Evolutionary conservation across 148 eudicot genomes (phyloP).

Genomic region (Camellia japonica): DNA sequence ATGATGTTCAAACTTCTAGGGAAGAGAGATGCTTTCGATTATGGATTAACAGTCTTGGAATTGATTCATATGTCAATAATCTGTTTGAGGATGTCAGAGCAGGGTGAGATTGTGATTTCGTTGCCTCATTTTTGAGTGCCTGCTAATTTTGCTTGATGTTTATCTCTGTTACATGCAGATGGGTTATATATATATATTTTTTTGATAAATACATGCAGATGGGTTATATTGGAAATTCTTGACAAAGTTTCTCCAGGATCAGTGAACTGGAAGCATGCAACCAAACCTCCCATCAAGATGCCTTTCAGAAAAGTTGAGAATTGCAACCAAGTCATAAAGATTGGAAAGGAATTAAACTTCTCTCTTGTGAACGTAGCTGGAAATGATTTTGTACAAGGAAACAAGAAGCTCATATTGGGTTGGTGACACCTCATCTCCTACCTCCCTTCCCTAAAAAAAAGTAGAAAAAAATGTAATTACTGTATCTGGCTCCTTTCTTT

Average conservation of each 20-base stretch:
- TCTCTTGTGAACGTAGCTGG: slow-evolving; percentile 87
- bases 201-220: too few species aligned
- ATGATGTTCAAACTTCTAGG: slow-evolving; percentile 74
- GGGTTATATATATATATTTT: too few species aligned
- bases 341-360: slow-evolving; percentile 68
- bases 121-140: not conserved
- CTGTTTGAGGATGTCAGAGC: slow-evolving; percentile 78
- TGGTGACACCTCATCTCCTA: slow-evolving; percentile 9
- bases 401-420: slow-evolving; percentile 85
- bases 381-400: slow-evolving; percentile 76
- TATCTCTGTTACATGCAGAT: slow-evolving; percentile 36
- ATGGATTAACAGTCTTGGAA: slow-evolving; percentile 94
- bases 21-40: slow-evolving; percentile 92
- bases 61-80: slow-evolving; percentile 70
- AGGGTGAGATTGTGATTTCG: slow-evolving; percentile 48
- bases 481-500: not conserved
- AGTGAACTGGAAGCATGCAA: slow-evolving; percentile 73
- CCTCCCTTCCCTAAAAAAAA: not conserved
- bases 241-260: slow-evolving; percentile 76
- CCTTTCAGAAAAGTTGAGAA: slow-evolving; percentile 83
- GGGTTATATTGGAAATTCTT: slow-evolving; percentile 69
- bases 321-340: slow-evolving; percentile 74
- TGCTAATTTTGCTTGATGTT: slow-evolving; percentile 8
- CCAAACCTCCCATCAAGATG: slow-evolving; percentile 84
- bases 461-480: not conserved